phyloP scores from a whole-genome alignment of 1,284 basidiomycete genomes.

The Athelia psychrophila region DNA sequence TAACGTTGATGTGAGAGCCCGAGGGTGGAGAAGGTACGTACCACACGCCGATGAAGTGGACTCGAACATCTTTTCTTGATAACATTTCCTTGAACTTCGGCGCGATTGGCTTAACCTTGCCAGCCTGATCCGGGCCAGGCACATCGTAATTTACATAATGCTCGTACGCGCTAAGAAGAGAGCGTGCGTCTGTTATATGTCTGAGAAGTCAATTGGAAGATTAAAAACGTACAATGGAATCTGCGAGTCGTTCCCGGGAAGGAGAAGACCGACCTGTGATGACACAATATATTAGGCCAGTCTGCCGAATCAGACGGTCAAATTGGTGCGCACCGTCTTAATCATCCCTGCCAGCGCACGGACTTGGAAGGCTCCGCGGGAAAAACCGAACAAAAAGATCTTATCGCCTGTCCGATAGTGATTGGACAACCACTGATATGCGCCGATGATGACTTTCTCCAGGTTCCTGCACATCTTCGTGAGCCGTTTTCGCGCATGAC shows the following conservation, averaged over 20 bases:
- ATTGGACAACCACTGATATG: conserved; percentile 34
- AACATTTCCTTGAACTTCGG: conserved; percentile 21
- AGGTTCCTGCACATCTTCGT: conserved; percentile 24
- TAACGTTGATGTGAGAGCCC: background rate
- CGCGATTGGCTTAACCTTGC: conserved; percentile 10
- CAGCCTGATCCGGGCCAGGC: conserved; percentile 2
- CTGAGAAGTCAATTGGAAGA: background rate
- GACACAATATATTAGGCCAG: background rate
- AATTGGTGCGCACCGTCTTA: conserved; percentile 17
- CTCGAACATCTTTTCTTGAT: conserved; percentile 18
- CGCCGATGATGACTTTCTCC: conserved; percentile 26
- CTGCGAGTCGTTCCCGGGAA: conserved; percentile 32
- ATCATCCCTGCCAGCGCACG: conserved; percentile 35
- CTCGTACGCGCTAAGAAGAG: background rate
- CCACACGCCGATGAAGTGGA: conserved; percentile 38
- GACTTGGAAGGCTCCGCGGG: conserved; percentile 38
- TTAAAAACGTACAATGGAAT: conserved; percentile 29
- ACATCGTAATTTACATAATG: background rate
- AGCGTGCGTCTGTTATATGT: background rate
- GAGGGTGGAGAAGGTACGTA: conserved; percentile 8
- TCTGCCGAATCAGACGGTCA: background rate
- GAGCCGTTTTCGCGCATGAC: background rate
- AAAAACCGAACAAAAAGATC: conserved; percentile 37
- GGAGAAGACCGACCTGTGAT: conserved; percentile 31
- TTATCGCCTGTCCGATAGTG: conserved; percentile 28